Base-by-base conservation (phyloP, 2,329 filamentous ascomycete species). In the Parasarocladium wereldwijsianum region DNA sequence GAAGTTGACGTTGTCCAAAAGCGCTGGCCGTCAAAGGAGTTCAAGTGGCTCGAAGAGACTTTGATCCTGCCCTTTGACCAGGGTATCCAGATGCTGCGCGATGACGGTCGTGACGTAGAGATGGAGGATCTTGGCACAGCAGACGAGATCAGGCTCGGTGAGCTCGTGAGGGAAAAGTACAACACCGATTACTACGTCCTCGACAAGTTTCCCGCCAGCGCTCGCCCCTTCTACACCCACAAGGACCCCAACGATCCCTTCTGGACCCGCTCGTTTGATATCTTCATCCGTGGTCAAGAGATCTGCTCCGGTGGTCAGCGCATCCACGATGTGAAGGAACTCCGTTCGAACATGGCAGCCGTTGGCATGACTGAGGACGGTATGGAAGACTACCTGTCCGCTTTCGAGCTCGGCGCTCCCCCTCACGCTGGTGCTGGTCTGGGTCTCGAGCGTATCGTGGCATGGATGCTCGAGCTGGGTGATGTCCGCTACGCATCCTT, bases 301-400 rank as follows among this genome's bases (percentile, higher is more conserved):
- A 90, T 94, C 34, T 75, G 87, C 26, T 87, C 83, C 1, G 86
- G 86, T 42, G 86, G 86, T 6, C 86, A 94, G 53, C 84, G 86
- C 69, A 92, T 94, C 38, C 81, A 94, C 49, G 76, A 90, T 37
- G 68, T 80, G 0, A 57, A 64, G 4, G 67, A 81, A 46, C 62
- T 94, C n/a, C 67, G 76, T 25, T 66, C 77, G 42, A 81, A 78
- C 46, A 85, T 94, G 79, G 64, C 66, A 35, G 68, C 69, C 27
- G 66, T 71, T 27, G 83, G 83, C 35, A 76, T 94, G 34, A 67
- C 80, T 16, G 81, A 83, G 2, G 66, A 71, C n/a, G 70, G 73
- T 6, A 87, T 94, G 80, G 77, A 86, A 34, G 85, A 93, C 32
- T 94, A 94, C 49, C 68, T 94, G 39, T 70, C 80, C 33, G 86